phyloP scores from a whole-genome alignment of 495 filamentous ascomycete genomes.

The Annulohypoxylon maeteangense region DNA sequence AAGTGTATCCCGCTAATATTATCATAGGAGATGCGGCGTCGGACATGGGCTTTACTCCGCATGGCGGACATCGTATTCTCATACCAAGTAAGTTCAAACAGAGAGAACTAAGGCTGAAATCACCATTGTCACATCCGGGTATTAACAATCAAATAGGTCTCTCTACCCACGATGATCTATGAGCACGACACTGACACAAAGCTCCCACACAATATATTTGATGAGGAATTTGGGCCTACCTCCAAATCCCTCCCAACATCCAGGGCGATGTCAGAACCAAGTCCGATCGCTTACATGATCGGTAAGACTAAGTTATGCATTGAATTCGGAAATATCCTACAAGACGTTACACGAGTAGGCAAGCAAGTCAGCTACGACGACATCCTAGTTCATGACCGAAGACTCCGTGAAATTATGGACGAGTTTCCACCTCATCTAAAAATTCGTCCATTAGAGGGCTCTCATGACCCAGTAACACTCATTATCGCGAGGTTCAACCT shows the following conservation, averaged over 20 bases:
- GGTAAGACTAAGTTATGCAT: constrained; percentile 74
- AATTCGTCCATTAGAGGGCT: constrained; percentile 75
- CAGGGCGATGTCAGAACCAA: constrained; percentile 78
- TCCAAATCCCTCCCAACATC: constrained; percentile 80
- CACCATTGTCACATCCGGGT: neutral
- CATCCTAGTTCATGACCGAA: constrained; percentile 77
- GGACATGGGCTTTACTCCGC: constrained; percentile 87
- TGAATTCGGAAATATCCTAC: constrained; percentile 63
- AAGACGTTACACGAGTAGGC: constrained; percentile 61
- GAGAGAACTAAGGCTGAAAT: neutral
- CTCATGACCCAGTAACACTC: constrained; percentile 76
- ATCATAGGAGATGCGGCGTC: constrained; percentile 80
- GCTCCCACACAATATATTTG: constrained; percentile 88
- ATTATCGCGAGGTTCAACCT: constrained; percentile 85
- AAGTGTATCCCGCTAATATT: constrained; percentile 7
- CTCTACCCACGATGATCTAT: constrained; percentile 89
- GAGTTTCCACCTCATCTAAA: constrained; percentile 75
- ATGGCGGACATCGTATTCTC: constrained; percentile 88
- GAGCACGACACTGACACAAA: constrained; percentile 84
- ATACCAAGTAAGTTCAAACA: constrained; percentile 66
- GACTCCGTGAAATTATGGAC: constrained; percentile 73
- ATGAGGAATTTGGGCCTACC: constrained; percentile 90
- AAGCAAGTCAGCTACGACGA: constrained; percentile 77
- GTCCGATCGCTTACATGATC: constrained; percentile 89
- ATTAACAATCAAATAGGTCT: constrained; percentile 58